Evolutionary conservation across 495 filamentous ascomycete species (phyloP).

Genomic region (Platismatia glauca): DNA sequence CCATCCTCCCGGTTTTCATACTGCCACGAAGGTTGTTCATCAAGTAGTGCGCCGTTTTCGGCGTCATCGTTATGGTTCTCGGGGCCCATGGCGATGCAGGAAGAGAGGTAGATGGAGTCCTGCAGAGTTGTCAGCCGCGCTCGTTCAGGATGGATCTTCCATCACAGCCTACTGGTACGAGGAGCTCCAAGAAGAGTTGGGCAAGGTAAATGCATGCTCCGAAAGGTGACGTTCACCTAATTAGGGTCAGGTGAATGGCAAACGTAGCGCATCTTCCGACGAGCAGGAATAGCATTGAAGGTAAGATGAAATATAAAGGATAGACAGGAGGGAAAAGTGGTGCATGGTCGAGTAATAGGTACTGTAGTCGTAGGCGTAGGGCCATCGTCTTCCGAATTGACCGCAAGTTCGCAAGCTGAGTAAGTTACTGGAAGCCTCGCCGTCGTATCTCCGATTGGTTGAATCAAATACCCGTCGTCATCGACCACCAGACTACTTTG

Average conservation of each 20-base stretch:
- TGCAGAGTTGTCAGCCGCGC: conserved; percentile 1
- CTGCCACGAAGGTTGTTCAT: conserved; percentile 9
- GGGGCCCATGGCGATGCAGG: conserved; percentile 9
- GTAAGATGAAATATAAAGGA: neutral
- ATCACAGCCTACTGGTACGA: neutral
- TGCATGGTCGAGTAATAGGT: neutral
- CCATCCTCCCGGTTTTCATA: conserved; percentile 30
- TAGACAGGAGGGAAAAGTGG: neutral
- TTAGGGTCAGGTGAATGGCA: neutral
- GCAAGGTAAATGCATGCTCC: neutral
- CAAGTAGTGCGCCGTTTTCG: conserved; percentile 11
- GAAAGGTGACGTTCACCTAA: neutral
- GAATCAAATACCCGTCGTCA: neutral
- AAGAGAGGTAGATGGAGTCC: neutral
- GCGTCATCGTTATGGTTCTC: conserved; percentile 13
- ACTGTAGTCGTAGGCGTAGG: neutral
- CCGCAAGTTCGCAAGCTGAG: neutral
- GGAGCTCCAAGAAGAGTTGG: neutral
- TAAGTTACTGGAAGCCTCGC: neutral
- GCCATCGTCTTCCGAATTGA: neutral
- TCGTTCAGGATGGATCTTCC: neutral
- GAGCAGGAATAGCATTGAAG: neutral
- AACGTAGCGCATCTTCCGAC: neutral
- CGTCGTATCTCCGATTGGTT: neutral
- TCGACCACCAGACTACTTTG: neutral